Percentiles rank a stretch among this genome's conserved stretches.
Conservation (phyloP, 192 early-diverging fungal species). For the Entomortierella chlamydospora region DNA sequence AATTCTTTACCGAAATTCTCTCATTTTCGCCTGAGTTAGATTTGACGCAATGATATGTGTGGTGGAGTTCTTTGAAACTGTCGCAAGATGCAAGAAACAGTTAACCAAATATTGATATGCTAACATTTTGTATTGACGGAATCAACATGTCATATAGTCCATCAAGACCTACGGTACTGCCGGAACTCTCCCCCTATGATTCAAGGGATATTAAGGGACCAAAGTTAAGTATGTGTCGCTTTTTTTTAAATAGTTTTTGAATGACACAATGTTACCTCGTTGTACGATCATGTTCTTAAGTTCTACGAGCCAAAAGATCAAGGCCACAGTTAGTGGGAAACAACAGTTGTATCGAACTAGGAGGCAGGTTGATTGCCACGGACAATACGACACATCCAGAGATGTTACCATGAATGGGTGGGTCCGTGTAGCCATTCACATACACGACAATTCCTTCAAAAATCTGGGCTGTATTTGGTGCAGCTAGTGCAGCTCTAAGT, state of each 20-base stretch:
- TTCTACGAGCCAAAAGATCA: conserved; percentile 3
- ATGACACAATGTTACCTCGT: conserved; percentile 66
- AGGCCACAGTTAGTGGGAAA: not conserved
- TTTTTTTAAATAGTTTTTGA: too few species aligned
- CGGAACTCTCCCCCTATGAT: conserved; percentile 38
- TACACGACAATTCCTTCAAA: conserved; percentile 64
- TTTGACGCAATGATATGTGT: conserved; percentile 79
- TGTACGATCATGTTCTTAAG: conserved; percentile 62
- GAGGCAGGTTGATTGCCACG: too few species aligned
- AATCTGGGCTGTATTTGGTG: conserved; percentile 33
- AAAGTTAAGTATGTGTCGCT: too few species aligned
- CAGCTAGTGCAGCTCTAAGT: conserved; percentile 21
- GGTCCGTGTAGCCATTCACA: conserved; percentile 79
- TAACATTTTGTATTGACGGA: too few species aligned
- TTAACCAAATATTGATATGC: too few species aligned
- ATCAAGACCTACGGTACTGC: conserved; percentile 30
- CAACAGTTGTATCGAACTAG: too few species aligned
- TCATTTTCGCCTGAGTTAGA: conserved; percentile 72
- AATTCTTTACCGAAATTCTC: conserved; percentile 62
- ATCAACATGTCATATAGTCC: too few species aligned
- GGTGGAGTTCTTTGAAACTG: conserved; percentile 70
- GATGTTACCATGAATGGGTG: conserved; percentile 49
- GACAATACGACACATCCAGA: too few species aligned
- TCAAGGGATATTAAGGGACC: not conserved
- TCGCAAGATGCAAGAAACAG: not conserved